These are phyloP conservation scores for Phaeosphaeriaceae sp. DNA, from an alignment of 2,329 filamentous ascomycete genomes.

Conservation along the genomic window DNA sequence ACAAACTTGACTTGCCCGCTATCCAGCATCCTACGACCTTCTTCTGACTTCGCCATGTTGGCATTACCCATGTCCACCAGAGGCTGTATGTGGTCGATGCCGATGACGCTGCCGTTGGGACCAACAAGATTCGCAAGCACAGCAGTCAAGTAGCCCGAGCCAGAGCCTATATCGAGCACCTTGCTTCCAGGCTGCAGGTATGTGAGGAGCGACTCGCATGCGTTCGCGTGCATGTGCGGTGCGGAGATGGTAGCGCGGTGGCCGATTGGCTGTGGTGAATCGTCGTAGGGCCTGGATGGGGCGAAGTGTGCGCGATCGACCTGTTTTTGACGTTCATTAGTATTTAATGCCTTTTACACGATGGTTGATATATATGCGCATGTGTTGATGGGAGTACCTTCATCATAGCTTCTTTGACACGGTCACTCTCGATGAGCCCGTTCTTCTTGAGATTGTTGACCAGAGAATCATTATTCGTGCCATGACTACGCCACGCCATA, in stretches of 20 bases:
- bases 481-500: slow-evolving; percentile 93
- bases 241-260: slow-evolving; percentile 73
- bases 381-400: slow-evolving; percentile 57
- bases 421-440: slow-evolving; percentile 73
- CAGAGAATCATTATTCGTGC: slow-evolving; percentile 74
- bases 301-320: slow-evolving; percentile 90
- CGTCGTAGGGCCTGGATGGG: slow-evolving; percentile 73
- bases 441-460: slow-evolving; percentile 78
- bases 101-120: slow-evolving; percentile 53
- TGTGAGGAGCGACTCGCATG: slow-evolving; percentile 67
- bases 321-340: slow-evolving; percentile 50
- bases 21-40: slow-evolving; percentile 64
- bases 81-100: slow-evolving; percentile 58
- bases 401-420: slow-evolving; percentile 81
- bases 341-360: background rate
- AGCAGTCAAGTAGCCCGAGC: slow-evolving; percentile 79
- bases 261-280: slow-evolving; percentile 74
- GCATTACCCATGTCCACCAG: slow-evolving; percentile 50
- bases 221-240: slow-evolving; percentile 75
- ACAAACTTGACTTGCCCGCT: slow-evolving; percentile 73
- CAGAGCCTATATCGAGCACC: slow-evolving; percentile 59
- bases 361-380: background rate
- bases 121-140: slow-evolving; percentile 80
- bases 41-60: slow-evolving; percentile 54
- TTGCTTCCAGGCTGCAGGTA: slow-evolving; percentile 60